Evolutionary conservation across 805 yeast species (phyloP).

Genomic region (Kodamaea kaohsiungensis): DNA sequence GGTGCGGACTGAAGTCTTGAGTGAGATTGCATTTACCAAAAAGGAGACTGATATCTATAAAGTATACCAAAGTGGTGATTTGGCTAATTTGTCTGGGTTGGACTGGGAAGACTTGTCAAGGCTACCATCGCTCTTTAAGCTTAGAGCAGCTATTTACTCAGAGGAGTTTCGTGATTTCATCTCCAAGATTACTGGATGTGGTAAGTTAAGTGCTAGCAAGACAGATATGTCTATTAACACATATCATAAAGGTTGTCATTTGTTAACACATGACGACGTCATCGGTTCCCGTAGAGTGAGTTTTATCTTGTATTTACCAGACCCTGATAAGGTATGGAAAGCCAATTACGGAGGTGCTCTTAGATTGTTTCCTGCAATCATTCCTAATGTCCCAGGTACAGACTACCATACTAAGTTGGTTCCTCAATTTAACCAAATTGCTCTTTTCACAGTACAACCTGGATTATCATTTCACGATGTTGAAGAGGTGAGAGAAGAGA

Average conservation of each 20-base stretch:
- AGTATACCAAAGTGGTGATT: constrained; percentile 85
- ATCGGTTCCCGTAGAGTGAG: constrained; percentile 94
- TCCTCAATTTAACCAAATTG: constrained; percentile 95
- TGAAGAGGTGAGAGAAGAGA: constrained; percentile 91
- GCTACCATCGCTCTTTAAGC: constrained; percentile 71
- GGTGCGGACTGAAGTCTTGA: constrained; percentile 82
- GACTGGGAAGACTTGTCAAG: constrained; percentile 71
- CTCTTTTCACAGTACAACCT: constrained; percentile 94
- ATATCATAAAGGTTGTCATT: constrained; percentile 89
- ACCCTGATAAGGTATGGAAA: constrained; percentile 88
- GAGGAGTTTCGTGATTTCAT: constrained; percentile 79
- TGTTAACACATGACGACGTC: constrained; percentile 95
- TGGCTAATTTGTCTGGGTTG: constrained; percentile 88
- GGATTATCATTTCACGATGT: constrained; percentile 97
- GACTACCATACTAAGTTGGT: constrained; percentile 70
- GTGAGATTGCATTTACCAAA: constrained; percentile 83
- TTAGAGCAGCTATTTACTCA: constrained; percentile 87
- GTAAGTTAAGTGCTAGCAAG: constrained; percentile 84
- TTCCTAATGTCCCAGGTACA: constrained; percentile 85
- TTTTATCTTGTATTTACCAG: constrained; percentile 89
- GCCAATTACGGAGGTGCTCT: constrained; percentile 92
- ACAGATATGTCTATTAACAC: constrained; percentile 93
- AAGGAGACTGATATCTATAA: constrained; percentile 98
- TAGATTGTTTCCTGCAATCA: constrained; percentile 80
- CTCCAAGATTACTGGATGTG: constrained; percentile 78